Evolutionary conservation across 116 monocot species (phyloP).

Genomic region (Trichopus zeylanicus): DNA sequence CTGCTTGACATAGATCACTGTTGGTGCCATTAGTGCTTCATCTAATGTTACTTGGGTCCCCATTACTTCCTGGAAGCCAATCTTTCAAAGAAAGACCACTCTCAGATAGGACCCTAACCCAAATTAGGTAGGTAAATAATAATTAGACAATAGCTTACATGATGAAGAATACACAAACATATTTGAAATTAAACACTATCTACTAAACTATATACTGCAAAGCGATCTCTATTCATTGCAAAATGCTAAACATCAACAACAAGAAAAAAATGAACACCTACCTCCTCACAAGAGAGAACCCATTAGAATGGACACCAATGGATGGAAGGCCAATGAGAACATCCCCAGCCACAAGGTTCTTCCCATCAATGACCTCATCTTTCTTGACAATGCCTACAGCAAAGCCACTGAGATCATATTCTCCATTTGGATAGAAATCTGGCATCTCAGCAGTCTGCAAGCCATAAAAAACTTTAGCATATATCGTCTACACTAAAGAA

Average conservation of each 20-base stretch:
- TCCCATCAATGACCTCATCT: constrained; percentile 77
- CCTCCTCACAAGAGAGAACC: constrained; percentile 92
- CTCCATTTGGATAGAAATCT: constrained; percentile 81
- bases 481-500: background rate
- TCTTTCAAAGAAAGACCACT: constrained; percentile 62
- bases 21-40: constrained; percentile 86
- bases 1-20: constrained; percentile 94
- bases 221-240: background rate
- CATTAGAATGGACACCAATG: constrained; percentile 97
- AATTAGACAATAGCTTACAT: background rate
- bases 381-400: constrained; percentile 92
- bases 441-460: constrained; percentile 98
- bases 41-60: constrained; percentile 42
- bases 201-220: background rate
- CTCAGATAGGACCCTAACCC: constrained; percentile 41
- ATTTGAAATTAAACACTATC: background rate
- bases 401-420: constrained; percentile 97
- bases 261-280: constrained; percentile 8
- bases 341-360: constrained; percentile 64
- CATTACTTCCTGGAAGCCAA: constrained; percentile 54
- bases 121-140: background rate
- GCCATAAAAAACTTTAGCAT: background rate
- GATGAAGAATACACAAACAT: background rate
- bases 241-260: background rate
- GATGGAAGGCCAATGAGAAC: constrained; percentile 92